Base-by-base conservation (phyloP, 176 grass and related monocot species). In the Oryza rufipogon region DNA sequence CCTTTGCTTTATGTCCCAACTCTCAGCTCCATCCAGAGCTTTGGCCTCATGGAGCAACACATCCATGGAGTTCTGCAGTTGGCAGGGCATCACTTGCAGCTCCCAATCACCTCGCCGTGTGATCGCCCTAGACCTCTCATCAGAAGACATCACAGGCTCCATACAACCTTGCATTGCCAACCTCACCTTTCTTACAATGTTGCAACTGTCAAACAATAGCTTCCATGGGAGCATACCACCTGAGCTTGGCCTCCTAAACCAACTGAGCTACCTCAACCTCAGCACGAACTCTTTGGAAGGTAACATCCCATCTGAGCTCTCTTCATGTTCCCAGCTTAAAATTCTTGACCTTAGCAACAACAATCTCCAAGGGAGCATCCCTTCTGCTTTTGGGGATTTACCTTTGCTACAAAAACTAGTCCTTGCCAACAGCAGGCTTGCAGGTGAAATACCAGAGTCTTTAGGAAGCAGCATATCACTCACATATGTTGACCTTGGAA, bases 151-250 rank as follows among this genome's bases (percentile, higher is more conserved):
- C 70, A 63, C 48, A 11, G 91, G 88, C 44, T 34, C 39, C 25
- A 77, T 91, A 42, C 34, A 86, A 8, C 22, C 86, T 11, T 88
- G 80, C 9, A 30, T 81, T 19, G 75, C 75, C 38, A 94, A 86
- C 32, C 39, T 94, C 17, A 86, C 69, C 11, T 84, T 44, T 13
- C 86, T 94, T 11, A 11, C 16, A 56, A 68, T 46, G 38, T 65
- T 94, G 25, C 61, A 94, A 6, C 48, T 93, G 4, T 75, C 91
- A 17, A 79, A 74, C 9, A 94, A 94, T 34, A 47, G n/a, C 49
- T 56, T 94, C 63, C 71, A 47, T 12, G 92, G 94, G 0, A 2
- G 15, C 19, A 89, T 96, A 63, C 86, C 36, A 38, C 0, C 36
- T 38, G 36, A 38, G 36, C 36, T 38, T 38, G 36, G 36, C 36